Percentiles rank a stretch among this genome's conserved stretches.
phyloP scores from a whole-genome alignment of 352 stramenopile genomes.

The Phytopythium kandeliae region DNA sequence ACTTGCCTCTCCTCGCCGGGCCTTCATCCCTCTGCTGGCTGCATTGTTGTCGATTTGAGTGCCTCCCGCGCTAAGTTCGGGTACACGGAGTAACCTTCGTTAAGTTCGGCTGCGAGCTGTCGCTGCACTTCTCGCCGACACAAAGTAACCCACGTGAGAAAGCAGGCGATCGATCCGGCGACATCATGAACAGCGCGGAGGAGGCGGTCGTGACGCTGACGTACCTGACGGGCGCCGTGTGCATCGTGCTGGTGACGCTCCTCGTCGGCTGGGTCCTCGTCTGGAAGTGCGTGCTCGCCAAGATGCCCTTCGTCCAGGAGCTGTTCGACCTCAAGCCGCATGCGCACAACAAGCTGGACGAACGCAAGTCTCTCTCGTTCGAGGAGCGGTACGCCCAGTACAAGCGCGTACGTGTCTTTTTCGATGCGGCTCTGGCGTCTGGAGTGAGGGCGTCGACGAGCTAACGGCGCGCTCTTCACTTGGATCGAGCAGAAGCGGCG shows the following conservation, averaged over 20 bases:
- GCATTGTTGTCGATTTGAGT: too few relatives aligned
- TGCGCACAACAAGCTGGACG: conserved; percentile 21
- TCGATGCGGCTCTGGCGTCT: not conserved
- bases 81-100: too few relatives aligned
- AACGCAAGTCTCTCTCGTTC: conserved; percentile 59
- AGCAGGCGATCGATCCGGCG: too few relatives aligned
- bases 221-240: conserved; percentile 70
- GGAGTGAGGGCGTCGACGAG: too few relatives aligned
- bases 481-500: conserved; percentile 36
- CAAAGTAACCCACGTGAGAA: too few relatives aligned
- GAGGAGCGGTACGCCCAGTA: conserved; percentile 65
- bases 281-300: conserved; percentile 79
- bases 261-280: conserved; percentile 73
- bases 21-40: too few relatives aligned
- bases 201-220: conserved; percentile 54
- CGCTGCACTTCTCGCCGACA: too few relatives aligned
- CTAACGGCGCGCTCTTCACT: too few relatives aligned
- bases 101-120: too few relatives aligned
- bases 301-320: conserved; percentile 81
- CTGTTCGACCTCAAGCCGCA: conserved; percentile 79
- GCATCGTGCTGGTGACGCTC: conserved; percentile 80
- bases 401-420: conserved; percentile 32
- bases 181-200: conserved; percentile 15
- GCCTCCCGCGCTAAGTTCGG: too few relatives aligned
- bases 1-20: too few relatives aligned